Conservation (phyloP, 2,329 filamentous ascomycete species). For the Colletotrichum sansevieriae region DNA sequence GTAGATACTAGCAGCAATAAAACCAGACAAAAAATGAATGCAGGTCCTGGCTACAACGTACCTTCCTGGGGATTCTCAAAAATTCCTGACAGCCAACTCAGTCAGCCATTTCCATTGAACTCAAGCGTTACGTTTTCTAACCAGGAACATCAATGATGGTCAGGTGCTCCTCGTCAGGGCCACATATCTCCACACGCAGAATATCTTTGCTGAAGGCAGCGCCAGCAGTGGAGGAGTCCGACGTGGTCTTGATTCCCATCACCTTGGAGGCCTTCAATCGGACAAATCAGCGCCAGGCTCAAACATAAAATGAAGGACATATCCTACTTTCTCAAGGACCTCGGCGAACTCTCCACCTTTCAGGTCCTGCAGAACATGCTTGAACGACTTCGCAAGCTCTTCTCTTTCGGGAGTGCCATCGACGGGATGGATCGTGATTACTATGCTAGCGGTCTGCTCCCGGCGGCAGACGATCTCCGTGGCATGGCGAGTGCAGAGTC, state of each 20-base stretch:
- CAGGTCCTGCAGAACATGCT: constrained; percentile 85
- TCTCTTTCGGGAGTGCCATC: constrained; percentile 8
- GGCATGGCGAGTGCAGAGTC: constrained; percentile 62
- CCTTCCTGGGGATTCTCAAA: constrained; percentile 41
- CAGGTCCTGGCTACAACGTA: neutral
- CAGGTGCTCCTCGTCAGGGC: constrained; percentile 43
- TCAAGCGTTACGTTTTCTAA: constrained; percentile 45
- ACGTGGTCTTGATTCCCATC: constrained; percentile 25
- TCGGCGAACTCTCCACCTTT: constrained; percentile 59
- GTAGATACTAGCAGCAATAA: no score
- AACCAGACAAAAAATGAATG: neutral
- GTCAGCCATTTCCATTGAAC: constrained; percentile 50
- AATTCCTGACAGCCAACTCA: constrained; percentile 50
- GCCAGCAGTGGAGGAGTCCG: neutral
- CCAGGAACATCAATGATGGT: constrained; percentile 52
- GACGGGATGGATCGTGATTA: constrained; percentile 58
- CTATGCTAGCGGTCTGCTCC: constrained; percentile 50
- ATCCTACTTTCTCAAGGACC: constrained; percentile 36
- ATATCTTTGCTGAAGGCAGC: constrained; percentile 42
- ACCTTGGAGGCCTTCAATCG: constrained; percentile 14
- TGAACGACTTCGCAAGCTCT: constrained; percentile 54
- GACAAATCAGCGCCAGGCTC: no score
- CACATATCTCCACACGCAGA: constrained; percentile 43
- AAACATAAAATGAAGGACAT: constrained; percentile 52
- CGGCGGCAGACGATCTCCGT: constrained; percentile 62